Percentiles rank a stretch among this genome's conserved stretches.
Evolutionary conservation across 768 basidiomycete species (phyloP).

Genomic region (Cyathus striatus): DNA sequence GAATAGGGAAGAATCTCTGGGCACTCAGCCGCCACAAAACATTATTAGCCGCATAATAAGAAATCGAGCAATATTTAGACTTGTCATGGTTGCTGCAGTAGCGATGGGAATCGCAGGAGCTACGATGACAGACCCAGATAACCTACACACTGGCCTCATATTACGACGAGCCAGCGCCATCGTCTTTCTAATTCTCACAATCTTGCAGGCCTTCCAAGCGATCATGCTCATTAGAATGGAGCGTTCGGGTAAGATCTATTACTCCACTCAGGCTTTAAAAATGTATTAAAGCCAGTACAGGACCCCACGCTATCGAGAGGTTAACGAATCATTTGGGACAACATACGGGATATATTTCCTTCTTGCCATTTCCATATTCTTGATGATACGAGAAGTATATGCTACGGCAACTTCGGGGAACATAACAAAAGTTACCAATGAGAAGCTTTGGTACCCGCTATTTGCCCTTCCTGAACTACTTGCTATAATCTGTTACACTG

Average conservation of each 20-base stretch:
- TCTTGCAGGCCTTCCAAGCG: conserved; percentile 25
- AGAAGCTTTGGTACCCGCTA: conserved; percentile 37
- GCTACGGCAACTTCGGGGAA: conserved; percentile 24
- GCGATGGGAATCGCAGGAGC: conserved; percentile 27
- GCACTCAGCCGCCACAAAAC: conserved; percentile 6
- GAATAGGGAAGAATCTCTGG: conserved; percentile 12
- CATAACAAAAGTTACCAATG: conserved; percentile 18
- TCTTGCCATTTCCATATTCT: conserved; percentile 23
- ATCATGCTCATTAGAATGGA: conserved; percentile 14
- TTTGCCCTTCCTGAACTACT: conserved; percentile 32
- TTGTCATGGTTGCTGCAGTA: conserved; percentile 21
- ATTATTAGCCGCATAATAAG: conserved; percentile 16
- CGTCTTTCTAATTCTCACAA: conserved; percentile 32
- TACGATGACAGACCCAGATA: conserved; percentile 9
- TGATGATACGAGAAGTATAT: conserved; percentile 35
- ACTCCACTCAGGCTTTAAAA: background rate
- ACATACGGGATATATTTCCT: conserved; percentile 24
- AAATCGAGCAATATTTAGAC: conserved; percentile 25
- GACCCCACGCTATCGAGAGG: background rate
- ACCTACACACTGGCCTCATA: conserved; percentile 7
- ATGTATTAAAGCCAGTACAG: background rate
- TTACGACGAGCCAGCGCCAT: conserved; percentile 26
- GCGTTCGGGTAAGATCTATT: conserved; percentile 9
- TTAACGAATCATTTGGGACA: conserved; percentile 14
- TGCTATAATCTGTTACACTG: conserved; percentile 25